Conservation (phyloP, 805 yeast genomes). For the Wickerhamiella galacta region DNA sequence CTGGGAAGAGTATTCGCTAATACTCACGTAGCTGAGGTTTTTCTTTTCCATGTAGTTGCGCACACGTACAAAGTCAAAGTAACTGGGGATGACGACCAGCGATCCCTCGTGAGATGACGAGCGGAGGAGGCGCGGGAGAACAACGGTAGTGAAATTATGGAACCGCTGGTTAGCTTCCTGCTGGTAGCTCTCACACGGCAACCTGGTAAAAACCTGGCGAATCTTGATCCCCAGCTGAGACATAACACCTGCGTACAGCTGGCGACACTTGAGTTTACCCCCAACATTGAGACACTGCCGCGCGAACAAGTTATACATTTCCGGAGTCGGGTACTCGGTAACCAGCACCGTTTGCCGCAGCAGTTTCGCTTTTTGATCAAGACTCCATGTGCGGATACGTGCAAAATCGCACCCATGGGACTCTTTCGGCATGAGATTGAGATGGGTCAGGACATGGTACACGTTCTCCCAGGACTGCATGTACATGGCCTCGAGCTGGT, state of each 20-base stretch:
- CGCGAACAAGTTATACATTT: constrained; percentile 43
- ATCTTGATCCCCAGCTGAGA: constrained; percentile 49
- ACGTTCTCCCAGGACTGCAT: constrained; percentile 92
- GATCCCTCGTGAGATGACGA: constrained; percentile 56
- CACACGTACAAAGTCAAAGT: constrained; percentile 68
- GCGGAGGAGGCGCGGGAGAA: constrained; percentile 52
- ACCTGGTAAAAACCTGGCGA: constrained; percentile 41
- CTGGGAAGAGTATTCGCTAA: constrained; percentile 70
- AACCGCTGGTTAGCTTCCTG: constrained; percentile 73
- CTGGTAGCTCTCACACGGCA: constrained; percentile 36
- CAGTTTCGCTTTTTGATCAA: constrained; percentile 59
- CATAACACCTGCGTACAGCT: constrained; percentile 40
- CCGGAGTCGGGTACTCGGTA: constrained; percentile 66
- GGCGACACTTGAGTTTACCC: constrained; percentile 22
- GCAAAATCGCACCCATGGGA: constrained; percentile 79
- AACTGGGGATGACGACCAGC: constrained; percentile 66
- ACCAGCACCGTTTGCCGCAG: constrained; percentile 69
- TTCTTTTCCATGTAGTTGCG: constrained; percentile 47
- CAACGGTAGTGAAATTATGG: constrained; percentile 56
- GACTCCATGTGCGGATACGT: constrained; percentile 80
- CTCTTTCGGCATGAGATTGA: constrained; percentile 63
- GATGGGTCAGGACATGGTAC: constrained; percentile 41
- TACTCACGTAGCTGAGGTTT: constrained; percentile 48
- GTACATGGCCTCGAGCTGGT: constrained; percentile 70
- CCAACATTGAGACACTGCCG: constrained; percentile 23